phyloP scores from a whole-genome alignment of 2,329 filamentous ascomycete species.

The Penicillium verrucosum region DNA sequence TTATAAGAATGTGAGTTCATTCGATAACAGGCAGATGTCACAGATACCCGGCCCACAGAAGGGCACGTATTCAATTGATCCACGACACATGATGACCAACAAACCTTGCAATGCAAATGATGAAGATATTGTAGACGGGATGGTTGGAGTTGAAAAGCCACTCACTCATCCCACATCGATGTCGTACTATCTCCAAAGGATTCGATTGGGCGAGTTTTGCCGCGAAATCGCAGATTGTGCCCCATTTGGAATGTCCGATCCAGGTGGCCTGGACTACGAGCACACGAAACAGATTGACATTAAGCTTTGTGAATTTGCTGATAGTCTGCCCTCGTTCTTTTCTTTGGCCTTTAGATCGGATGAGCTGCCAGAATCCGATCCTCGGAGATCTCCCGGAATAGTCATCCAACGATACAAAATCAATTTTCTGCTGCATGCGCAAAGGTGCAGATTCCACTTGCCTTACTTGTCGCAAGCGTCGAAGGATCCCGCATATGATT shows the following conservation, averaged over 20 bases:
- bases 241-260: conserved; percentile 22
- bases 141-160: conserved; percentile 15
- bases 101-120: conserved; percentile 40
- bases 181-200: conserved; percentile 39
- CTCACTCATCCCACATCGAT: conserved; percentile 35
- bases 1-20: background rate
- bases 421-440: conserved; percentile 35
- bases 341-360: conserved; percentile 15
- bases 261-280: conserved; percentile 24
- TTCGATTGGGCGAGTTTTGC: conserved; percentile 36
- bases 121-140: conserved; percentile 32
- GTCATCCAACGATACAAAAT: conserved; percentile 36
- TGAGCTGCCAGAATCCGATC: conserved; percentile 7
- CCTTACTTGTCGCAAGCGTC: conserved; percentile 34
- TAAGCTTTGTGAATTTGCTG: conserved; percentile 30
- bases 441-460: conserved; percentile 39
- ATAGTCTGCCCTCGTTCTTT: conserved; percentile 36
- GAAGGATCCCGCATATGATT: conserved; percentile 29
- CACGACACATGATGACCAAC: conserved; percentile 38
- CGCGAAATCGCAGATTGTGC: conserved; percentile 37
- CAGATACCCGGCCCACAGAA: conserved; percentile 35
- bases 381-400: conserved; percentile 15
- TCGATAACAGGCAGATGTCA: conserved; percentile 26
- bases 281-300: conserved; percentile 34
- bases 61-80: conserved; percentile 39